Evolutionary conservation across 768 basidiomycete species (phyloP), one percentile per base, ranked within the genome.

Genomic region (Phanerochaete sordida): DNA sequence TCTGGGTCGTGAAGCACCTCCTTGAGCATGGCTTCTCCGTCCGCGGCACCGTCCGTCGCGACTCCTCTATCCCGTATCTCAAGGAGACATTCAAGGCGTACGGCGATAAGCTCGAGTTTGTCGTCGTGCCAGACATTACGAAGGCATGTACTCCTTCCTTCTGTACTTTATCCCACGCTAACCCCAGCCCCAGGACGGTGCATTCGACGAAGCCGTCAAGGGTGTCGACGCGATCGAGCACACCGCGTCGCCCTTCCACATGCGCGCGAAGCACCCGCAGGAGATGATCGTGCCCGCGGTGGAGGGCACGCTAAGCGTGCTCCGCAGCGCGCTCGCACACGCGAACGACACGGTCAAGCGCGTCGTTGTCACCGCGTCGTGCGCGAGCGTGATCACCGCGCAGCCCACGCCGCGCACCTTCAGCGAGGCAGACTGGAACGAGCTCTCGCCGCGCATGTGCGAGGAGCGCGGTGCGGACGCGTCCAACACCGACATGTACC

Each of bases 361-460:
- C 3, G 75, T 94, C 46, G 84, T 92, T 3, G 72, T 90, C 57
- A 89, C 88, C 0, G 84, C 84, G 13, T 90, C 88, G 1, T 75
- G 71, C 53, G 88, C 82, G 0, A 73, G 84, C 0, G 65, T 88
- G n/a, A 61, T 81, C 5, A 65, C 3, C 21, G 61, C 19, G 62
- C 65, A 35, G 26, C 45, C 27, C 6, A 24, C 46, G 8, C 55
- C 58, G 31, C 35, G 24, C 28, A 72, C 73, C 1, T 82, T 77
- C 64, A 74, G 68, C 43, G 85, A 88, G 66, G 61, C 64, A 13
- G 77, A 89, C 70, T 79, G 78, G 78, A 77, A 77, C 67, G 61
- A 68, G 21, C 62, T 53, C 44, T 66, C 72, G 5, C 57, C 68
- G 23, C 55, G 64, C 28, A 64, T 70, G 8, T 70, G 76, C 39